Percentiles rank a stretch among this genome's conserved stretches.
Conservation (phyloP, 2,329 filamentous ascomycete genomes). For the Fusarium metavorans region DNA sequence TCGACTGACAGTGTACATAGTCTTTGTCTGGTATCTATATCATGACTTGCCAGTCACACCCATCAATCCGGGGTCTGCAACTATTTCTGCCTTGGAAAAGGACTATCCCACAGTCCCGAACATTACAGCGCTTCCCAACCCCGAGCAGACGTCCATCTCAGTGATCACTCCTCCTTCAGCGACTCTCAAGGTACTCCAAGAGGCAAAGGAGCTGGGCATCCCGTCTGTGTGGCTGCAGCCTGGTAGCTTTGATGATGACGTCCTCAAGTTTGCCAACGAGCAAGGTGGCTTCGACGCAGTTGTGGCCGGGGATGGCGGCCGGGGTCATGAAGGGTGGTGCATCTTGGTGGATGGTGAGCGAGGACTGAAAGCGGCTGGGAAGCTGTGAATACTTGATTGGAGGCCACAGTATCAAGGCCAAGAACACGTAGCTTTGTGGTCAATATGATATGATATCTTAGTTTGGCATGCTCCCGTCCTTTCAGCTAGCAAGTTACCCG, state of each 20-base stretch:
- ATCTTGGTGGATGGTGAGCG: slow-evolving; percentile 85
- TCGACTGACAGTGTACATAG: slow-evolving; percentile 57
- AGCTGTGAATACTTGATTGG: slow-evolving; percentile 51
- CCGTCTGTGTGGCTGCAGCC: slow-evolving; percentile 90
- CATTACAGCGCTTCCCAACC: slow-evolving; percentile 73
- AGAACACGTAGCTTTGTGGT: neutral
- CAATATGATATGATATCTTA: neutral
- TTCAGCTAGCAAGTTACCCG: neutral
- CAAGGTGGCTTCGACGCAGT: slow-evolving; percentile 76
- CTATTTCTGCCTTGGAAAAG: slow-evolving; percentile 70
- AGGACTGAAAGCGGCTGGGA: slow-evolving; percentile 68
- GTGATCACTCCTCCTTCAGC: slow-evolving; percentile 88
- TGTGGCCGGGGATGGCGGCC: slow-evolving; percentile 73
- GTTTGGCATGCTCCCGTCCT: neutral
- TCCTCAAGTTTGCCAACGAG: slow-evolving; percentile 74
- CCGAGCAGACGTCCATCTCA: slow-evolving; percentile 79
- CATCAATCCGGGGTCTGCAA: slow-evolving; percentile 79
- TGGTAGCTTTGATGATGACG: slow-evolving; percentile 84
- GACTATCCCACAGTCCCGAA: slow-evolving; percentile 74
- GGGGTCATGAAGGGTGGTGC: slow-evolving; percentile 84
- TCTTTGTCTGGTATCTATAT: slow-evolving; percentile 89
- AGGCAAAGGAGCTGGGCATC: slow-evolving; percentile 81
- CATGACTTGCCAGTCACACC: slow-evolving; percentile 83
- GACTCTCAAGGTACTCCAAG: slow-evolving; percentile 79
- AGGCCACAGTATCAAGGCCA: neutral